Conservation (phyloP, 192 early-diverging fungal species). For the Coemansia sp. region DNA sequence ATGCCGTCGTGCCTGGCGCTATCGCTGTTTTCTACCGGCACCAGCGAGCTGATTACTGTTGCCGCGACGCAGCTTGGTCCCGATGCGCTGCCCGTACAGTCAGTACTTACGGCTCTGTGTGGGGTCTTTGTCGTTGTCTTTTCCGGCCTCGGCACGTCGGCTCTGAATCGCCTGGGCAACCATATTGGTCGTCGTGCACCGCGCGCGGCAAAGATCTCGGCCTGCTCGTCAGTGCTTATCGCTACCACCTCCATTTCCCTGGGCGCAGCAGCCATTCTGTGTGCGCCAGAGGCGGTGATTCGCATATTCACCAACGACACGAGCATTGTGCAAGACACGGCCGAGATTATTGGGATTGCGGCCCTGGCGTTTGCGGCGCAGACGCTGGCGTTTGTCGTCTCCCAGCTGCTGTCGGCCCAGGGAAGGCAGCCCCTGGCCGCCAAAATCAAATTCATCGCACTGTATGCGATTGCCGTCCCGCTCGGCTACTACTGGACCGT, state of each 20-base stretch:
- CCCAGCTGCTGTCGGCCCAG: conserved; percentile 53
- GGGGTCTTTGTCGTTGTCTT: conserved; percentile 67
- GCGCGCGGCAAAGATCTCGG: conserved; percentile 29
- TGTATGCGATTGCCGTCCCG: conserved; percentile 52
- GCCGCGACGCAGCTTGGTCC: conserved; percentile 78
- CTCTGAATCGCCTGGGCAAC: conserved; percentile 76
- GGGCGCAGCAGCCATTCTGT: conserved; percentile 24
- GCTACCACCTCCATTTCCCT: conserved; percentile 16
- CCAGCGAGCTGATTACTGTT: conserved; percentile 66
- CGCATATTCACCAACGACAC: conserved; percentile 50
- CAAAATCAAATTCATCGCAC: conserved; percentile 42
- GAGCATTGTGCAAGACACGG: conserved; percentile 3
- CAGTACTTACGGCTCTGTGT: conserved; percentile 65
- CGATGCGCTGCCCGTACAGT: conserved; percentile 67
- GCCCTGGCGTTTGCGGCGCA: conserved; percentile 12
- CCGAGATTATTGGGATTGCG: conserved; percentile 15
- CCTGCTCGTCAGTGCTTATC: conserved; percentile 15
- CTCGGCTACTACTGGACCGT: conserved; percentile 53
- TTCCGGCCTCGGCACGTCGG: conserved; percentile 63
- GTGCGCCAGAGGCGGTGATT: conserved; percentile 24
- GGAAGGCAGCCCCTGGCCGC: conserved; percentile 51
- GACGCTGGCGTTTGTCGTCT: conserved; percentile 51
- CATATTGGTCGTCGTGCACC: conserved; percentile 52
- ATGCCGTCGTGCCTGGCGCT: conserved; percentile 25
- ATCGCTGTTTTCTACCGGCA: conserved; percentile 30